Evolutionary conservation across 768 basidiomycete species (phyloP).

Genomic region (Agaricus subrufescens): DNA sequence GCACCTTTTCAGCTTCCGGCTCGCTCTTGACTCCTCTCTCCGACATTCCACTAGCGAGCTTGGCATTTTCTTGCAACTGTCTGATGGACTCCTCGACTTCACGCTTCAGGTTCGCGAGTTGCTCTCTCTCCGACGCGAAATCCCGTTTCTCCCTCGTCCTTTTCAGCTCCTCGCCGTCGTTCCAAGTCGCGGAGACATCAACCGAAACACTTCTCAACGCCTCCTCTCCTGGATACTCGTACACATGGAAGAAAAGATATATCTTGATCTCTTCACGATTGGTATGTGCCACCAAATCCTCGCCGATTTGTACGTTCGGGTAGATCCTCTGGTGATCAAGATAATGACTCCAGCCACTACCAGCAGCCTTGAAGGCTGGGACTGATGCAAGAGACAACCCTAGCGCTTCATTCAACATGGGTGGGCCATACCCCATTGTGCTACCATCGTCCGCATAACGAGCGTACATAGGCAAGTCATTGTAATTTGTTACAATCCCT

Average conservation of each 20-base stretch:
- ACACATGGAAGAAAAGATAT: conserved; percentile 10
- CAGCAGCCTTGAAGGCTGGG: conserved; percentile 5
- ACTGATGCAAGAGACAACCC: conserved; percentile 2
- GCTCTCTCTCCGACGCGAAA: conserved; percentile 5
- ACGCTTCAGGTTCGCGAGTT: neutral
- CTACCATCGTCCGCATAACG: neutral
- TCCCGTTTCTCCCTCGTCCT: conserved; percentile 1
- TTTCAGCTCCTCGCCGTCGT: conserved; percentile 2
- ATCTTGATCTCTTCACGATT: neutral
- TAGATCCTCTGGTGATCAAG: conserved; percentile 4
- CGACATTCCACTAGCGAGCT: neutral
- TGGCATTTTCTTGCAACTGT: neutral
- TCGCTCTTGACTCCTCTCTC: conserved; percentile 2
- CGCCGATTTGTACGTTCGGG: conserved; percentile 3
- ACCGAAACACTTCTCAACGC: conserved; percentile 6
- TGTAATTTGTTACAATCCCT: conserved; percentile 5
- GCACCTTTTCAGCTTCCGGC: neutral
- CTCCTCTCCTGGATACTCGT: conserved; percentile 6
- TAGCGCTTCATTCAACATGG: conserved; percentile 8
- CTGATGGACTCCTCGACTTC: conserved; percentile 4
- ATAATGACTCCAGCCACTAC: conserved; percentile 6
- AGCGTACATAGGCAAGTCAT: conserved; percentile 1
- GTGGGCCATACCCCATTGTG: conserved; percentile 3
- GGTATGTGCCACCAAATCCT: neutral
- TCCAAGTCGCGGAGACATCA: conserved; percentile 8